Evolutionary conservation across 306 rosid species (phyloP).

Genomic region (Spatholobus suberectus): DNA sequence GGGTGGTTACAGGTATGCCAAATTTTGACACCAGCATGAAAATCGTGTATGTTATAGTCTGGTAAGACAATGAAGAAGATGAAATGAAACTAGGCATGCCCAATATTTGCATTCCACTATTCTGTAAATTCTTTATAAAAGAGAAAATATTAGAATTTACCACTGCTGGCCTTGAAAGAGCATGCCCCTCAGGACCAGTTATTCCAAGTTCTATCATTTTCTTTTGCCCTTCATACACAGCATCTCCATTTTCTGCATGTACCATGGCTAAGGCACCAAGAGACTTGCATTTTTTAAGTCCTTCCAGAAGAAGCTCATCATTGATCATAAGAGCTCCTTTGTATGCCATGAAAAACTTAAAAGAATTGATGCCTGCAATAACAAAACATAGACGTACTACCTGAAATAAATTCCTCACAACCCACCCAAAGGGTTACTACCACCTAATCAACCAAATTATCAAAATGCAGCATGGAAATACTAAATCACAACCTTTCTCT

Average conservation of each 20-base stretch:
- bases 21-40: conserved; percentile 17
- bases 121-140: conserved; percentile 5
- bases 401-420: conserved; percentile 28
- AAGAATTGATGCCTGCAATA: conserved; percentile 84
- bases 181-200: conserved; percentile 95
- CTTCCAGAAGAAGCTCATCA: conserved; percentile 88
- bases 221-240: conserved; percentile 84
- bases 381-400: conserved; percentile 1
- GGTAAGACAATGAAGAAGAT: background rate
- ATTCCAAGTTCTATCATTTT: conserved; percentile 95
- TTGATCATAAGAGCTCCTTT: conserved; percentile 80
- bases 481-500: conserved; percentile 72
- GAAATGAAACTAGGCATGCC: conserved; percentile 11
- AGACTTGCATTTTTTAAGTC: conserved; percentile 84
- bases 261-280: conserved; percentile 99
- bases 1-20: background rate
- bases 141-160: conserved; percentile 46
- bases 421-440: background rate
- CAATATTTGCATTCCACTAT: conserved; percentile 5
- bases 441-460: background rate
- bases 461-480: conserved; percentile 23
- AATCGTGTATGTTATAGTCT: background rate
- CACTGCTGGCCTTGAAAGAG: conserved; percentile 92
- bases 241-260: conserved; percentile 99
- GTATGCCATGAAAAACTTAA: conserved; percentile 96